Evolutionary conservation across 768 basidiomycete species (phyloP).

Genomic region (Cyathus striatus): DNA sequence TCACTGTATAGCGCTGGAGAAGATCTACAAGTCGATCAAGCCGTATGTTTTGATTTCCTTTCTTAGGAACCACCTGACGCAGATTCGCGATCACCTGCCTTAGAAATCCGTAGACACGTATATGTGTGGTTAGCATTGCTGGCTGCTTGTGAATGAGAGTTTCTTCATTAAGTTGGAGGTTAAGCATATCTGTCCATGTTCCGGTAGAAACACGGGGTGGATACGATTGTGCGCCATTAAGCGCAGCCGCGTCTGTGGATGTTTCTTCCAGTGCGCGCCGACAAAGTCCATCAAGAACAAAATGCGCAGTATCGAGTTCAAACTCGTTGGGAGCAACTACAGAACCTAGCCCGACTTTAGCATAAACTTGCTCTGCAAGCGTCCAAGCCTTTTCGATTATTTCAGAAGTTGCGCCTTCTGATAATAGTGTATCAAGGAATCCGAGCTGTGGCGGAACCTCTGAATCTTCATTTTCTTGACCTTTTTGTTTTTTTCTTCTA

Average conservation of each 20-base stretch:
- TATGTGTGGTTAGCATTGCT: conserved; percentile 43
- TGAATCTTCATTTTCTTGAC: conserved; percentile 20
- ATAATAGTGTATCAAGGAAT: conserved; percentile 16
- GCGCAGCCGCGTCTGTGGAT: conserved; percentile 6
- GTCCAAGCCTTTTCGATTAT: conserved; percentile 43
- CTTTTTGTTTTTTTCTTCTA: conserved; percentile 7
- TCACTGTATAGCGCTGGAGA: conserved; percentile 16
- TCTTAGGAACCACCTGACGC: too few relatives aligned
- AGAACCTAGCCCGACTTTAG: conserved; percentile 2
- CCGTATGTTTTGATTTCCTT: too few relatives aligned
- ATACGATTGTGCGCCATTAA: conserved; percentile 4
- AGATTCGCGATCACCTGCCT: conserved; percentile 21
- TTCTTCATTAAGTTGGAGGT: conserved; percentile 57
- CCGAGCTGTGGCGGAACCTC: conserved; percentile 7
- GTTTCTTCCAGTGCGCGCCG: conserved; percentile 33
- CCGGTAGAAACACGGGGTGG: conserved; percentile 9
- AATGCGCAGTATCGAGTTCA: conserved; percentile 56
- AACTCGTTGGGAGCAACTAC: conserved; percentile 34
- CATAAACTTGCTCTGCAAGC: conserved; percentile 23
- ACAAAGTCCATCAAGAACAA: conserved; percentile 46
- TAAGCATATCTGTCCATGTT: conserved; percentile 44
- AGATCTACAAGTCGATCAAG: too few relatives aligned
- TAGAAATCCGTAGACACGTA: conserved; percentile 52
- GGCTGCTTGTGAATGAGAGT: conserved; percentile 39
- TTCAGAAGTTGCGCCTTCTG: conserved; percentile 28